Evolutionary conservation across 176 grass and related monocot species (phyloP).

Genomic region (Triticum monococcum): DNA sequence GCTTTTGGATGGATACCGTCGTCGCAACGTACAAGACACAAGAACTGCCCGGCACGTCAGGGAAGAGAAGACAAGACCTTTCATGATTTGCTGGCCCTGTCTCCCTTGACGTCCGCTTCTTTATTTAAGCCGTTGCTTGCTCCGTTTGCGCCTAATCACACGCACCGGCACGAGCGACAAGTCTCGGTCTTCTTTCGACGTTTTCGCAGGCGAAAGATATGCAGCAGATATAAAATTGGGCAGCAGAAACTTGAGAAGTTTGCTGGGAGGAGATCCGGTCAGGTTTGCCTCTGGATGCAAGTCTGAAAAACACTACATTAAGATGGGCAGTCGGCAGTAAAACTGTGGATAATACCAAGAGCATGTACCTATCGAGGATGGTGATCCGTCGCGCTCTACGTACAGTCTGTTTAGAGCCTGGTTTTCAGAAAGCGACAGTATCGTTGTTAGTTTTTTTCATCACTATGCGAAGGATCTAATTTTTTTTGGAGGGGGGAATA

Average conservation of each 20-base stretch:
- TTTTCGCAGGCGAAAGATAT: background rate
- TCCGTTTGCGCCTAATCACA: slow-evolving; percentile 14
- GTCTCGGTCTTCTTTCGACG: background rate
- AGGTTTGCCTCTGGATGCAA: background rate
- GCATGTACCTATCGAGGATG: background rate
- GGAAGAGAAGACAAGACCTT: slow-evolving; percentile 15
- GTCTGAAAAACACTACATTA: background rate
- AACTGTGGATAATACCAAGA: background rate
- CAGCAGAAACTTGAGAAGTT: background rate
- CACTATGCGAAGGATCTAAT: background rate
- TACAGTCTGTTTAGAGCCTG: background rate
- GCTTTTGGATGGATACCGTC: slow-evolving; percentile 16
- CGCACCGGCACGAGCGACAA: background rate
- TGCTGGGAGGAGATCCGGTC: background rate
- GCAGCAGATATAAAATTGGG: background rate
- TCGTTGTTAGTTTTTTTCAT: background rate
- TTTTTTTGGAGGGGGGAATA: background rate
- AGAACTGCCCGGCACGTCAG: slow-evolving; percentile 42
- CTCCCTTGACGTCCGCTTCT: slow-evolving; percentile 14
- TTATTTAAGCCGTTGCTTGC: slow-evolving; percentile 5
- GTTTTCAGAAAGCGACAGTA: no score
- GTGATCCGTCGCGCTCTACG: background rate
- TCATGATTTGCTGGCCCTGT: slow-evolving; percentile 24
- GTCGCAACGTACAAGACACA: background rate
- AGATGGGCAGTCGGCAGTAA: background rate